Evolutionary conservation across 495 filamentous ascomycete species (phyloP).

Genomic region (Podospora bellae-mahoneyi): DNA sequence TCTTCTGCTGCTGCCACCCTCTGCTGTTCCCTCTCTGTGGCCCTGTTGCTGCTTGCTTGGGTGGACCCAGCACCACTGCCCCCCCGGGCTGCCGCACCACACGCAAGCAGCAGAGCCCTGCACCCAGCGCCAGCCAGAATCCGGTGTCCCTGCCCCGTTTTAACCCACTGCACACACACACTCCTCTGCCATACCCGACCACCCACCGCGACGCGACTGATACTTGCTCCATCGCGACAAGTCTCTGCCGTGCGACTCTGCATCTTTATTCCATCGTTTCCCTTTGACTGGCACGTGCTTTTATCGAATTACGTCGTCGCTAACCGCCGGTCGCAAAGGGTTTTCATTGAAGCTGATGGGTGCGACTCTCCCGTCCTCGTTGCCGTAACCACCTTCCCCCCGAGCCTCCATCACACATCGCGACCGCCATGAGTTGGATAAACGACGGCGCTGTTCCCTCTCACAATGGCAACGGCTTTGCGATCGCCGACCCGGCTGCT

Average conservation of each 20-base stretch:
- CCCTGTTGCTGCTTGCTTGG: conserved; percentile 14
- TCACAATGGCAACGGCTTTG: conserved; percentile 76
- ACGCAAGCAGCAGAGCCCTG: conserved; percentile 23
- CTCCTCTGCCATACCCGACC: conserved; percentile 30
- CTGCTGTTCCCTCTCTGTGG: conserved; percentile 1
- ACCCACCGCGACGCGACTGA: conserved; percentile 49
- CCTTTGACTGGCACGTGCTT: conserved; percentile 33
- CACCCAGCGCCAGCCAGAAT: conserved; percentile 29
- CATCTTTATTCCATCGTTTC: conserved; percentile 36
- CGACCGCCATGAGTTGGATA: conserved; percentile 72
- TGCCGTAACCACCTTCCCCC: conserved; percentile 24
- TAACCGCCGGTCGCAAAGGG: conserved; percentile 42
- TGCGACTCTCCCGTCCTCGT: conserved; percentile 26
- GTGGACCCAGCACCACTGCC: conserved; percentile 21
- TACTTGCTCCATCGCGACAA: conserved; percentile 46
- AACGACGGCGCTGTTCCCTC: conserved; percentile 71
- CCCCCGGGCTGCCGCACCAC: conserved; percentile 23
- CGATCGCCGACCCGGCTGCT: conserved; percentile 53
- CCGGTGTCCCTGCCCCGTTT: conserved; percentile 31
- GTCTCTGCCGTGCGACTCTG: conserved; percentile 41
- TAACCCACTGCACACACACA: conserved; percentile 31
- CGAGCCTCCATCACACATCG: conserved; percentile 14
- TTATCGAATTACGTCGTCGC: conserved; percentile 39
- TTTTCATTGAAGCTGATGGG: conserved; percentile 45
- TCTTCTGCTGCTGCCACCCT: neutral